Evolutionary conservation across 2,329 filamentous ascomycete species (phyloP).

Genomic region (Fonsecaea erecta): DNA sequence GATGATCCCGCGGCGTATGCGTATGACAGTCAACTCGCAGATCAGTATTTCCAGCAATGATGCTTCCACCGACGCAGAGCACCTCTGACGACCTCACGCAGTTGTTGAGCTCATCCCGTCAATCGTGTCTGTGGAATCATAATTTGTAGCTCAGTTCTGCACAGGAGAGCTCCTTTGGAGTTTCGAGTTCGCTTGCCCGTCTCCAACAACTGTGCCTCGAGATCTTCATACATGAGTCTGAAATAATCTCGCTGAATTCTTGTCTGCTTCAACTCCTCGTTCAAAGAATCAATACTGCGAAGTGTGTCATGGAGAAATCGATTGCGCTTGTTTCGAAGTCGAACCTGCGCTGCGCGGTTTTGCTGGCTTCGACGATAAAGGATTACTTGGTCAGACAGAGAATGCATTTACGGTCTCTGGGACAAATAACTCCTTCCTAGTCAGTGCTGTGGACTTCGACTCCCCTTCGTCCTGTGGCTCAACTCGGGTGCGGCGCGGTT

Average conservation of each 20-base stretch:
- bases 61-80: too few species aligned
- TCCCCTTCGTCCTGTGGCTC: slow-evolving; percentile 7
- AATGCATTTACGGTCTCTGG: not conserved
- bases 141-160: not conserved
- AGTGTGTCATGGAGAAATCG: slow-evolving; percentile 18
- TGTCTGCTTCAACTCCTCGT: slow-evolving; percentile 15
- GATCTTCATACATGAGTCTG: slow-evolving; percentile 16
- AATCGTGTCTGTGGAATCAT: not conserved
- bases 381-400: slow-evolving; percentile 1
- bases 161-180: not conserved
- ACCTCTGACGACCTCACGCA: too few species aligned
- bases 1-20: slow-evolving; percentile 13
- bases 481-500: not conserved
- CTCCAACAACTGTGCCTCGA: slow-evolving; percentile 16
- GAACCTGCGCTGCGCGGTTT: slow-evolving; percentile 16
- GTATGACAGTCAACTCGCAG: slow-evolving; percentile 3
- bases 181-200: not conserved
- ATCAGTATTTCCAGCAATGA: slow-evolving; percentile 4
- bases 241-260: slow-evolving; percentile 14
- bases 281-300: slow-evolving; percentile 15
- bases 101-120: not conserved
- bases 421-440: slow-evolving; percentile 13
- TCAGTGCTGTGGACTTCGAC: not conserved
- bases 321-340: slow-evolving; percentile 19
- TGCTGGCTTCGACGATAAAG: slow-evolving; percentile 17